These are phyloP conservation scores for Linnemannia schmuckeri DNA, from an alignment of 192 early-diverging fungal species.

Conservation along the genomic window DNA sequence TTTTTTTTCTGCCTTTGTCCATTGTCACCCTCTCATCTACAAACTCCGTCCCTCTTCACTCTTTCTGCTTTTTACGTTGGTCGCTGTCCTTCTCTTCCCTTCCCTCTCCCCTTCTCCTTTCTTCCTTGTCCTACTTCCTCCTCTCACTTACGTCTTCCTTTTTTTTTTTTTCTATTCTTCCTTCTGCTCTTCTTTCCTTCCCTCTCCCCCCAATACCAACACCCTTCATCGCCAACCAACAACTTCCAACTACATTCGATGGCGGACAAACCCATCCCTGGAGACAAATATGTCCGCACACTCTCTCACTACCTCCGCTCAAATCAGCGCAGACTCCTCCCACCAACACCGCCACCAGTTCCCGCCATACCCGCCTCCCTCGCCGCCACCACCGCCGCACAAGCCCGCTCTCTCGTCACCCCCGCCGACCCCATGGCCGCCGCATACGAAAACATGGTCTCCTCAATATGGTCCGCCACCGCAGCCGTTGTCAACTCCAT, in stretches of 20 bases:
- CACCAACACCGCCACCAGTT: slow-evolving; percentile 21
- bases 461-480: slow-evolving; percentile 44
- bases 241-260: background rate
- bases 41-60: background rate
- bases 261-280: slow-evolving; percentile 53
- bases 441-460: slow-evolving; percentile 44
- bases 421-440: slow-evolving; percentile 51
- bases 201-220: background rate
- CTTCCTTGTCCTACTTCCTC: background rate
- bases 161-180: background rate
- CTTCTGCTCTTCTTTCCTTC: background rate
- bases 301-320: slow-evolving; percentile 66
- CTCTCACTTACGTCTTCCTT: no score
- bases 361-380: slow-evolving; percentile 16
- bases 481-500: slow-evolving; percentile 34
- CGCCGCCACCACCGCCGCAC: slow-evolving; percentile 38
- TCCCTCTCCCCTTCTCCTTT: background rate
- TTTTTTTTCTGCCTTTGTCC: background rate
- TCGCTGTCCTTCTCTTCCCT: background rate
- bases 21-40: slow-evolving; percentile 4
- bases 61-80: background rate
- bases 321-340: slow-evolving; percentile 59
- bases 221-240: background rate
- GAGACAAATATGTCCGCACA: slow-evolving; percentile 68
- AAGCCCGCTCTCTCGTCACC: slow-evolving; percentile 46